Percentiles rank a stretch among this genome's conserved stretches.
phyloP scores from a whole-genome alignment of 1,284 basidiomycete genomes.

The Melampsora larici-populina region DNA sequence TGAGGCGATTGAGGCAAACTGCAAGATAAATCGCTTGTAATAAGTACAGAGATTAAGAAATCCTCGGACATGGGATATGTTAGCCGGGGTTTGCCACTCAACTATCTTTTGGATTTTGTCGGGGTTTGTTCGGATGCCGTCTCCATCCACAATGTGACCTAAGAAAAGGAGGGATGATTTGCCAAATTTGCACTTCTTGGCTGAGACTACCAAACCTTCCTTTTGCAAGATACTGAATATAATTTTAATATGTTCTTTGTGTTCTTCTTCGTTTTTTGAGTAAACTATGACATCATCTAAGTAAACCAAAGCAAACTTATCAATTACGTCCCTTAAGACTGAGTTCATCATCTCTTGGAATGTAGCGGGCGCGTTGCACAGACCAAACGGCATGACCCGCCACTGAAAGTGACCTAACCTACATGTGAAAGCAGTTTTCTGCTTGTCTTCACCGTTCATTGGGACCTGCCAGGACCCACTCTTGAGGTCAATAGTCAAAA shows the following conservation, averaged over 20 bases:
- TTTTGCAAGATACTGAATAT: too few species aligned
- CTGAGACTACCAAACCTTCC: too few species aligned
- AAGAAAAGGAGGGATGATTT: too few species aligned
- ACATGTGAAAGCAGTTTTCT: slow-evolving; percentile 1
- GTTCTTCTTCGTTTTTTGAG: too few species aligned
- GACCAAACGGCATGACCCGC: too few species aligned
- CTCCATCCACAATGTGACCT: slow-evolving; percentile 5
- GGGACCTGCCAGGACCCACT: slow-evolving; percentile 4
- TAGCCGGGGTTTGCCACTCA: background rate
- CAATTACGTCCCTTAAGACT: too few species aligned
- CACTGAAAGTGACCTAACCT: slow-evolving; percentile 48
- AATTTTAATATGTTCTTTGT: too few species aligned
- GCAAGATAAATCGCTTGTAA: slow-evolving; percentile 5
- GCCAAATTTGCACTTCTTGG: too few species aligned
- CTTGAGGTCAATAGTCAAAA: background rate
- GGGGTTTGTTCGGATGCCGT: background rate
- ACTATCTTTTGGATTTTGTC: background rate
- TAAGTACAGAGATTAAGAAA: slow-evolving; percentile 14
- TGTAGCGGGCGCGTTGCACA: too few species aligned
- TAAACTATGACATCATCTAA: too few species aligned
- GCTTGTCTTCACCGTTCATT: background rate
- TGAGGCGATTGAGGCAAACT: background rate
- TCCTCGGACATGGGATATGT: slow-evolving; percentile 12
- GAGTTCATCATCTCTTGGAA: too few species aligned
- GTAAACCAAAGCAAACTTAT: too few species aligned